phyloP scores from a whole-genome alignment of 2,329 filamentous ascomycete genomes.

The Aspergillus hiratsukae region DNA sequence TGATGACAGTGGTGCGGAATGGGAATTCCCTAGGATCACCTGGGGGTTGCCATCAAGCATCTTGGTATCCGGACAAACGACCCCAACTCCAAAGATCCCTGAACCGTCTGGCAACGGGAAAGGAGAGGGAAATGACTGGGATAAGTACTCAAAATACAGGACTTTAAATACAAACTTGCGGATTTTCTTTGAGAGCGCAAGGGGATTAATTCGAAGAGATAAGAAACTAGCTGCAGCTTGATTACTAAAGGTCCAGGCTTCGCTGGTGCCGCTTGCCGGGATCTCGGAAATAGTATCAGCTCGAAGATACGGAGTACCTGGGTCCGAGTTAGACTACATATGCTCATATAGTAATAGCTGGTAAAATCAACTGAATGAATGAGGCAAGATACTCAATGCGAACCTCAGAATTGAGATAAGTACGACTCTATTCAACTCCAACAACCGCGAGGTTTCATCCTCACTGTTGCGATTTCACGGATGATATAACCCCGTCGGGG shows the following conservation, averaged over 20 bases:
- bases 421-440: not conserved
- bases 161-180: not conserved
- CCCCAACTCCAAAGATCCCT: conserved; percentile 20
- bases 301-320: not conserved
- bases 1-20: conserved; percentile 23
- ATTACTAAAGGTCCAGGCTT: not conserved
- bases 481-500: not conserved
- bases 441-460: not conserved
- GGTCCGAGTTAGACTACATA: not conserved
- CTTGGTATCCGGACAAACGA: conserved; percentile 22
- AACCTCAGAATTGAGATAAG: not conserved
- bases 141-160: not conserved
- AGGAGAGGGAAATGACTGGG: not conserved
- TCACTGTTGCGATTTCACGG: not conserved
- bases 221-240: not conserved
- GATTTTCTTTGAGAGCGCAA: not conserved
- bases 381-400: not conserved
- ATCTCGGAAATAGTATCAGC: not conserved
- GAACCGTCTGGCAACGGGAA: conserved; percentile 6
- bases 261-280: not conserved
- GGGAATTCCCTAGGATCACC: conserved; percentile 28
- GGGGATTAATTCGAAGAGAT: not conserved
- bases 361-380: not conserved
- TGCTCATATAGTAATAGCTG: not conserved
- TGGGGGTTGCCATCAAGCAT: conserved; percentile 35